Base-by-base conservation (phyloP, 345 rosid genomes). In the Jatropha curcas region DNA sequence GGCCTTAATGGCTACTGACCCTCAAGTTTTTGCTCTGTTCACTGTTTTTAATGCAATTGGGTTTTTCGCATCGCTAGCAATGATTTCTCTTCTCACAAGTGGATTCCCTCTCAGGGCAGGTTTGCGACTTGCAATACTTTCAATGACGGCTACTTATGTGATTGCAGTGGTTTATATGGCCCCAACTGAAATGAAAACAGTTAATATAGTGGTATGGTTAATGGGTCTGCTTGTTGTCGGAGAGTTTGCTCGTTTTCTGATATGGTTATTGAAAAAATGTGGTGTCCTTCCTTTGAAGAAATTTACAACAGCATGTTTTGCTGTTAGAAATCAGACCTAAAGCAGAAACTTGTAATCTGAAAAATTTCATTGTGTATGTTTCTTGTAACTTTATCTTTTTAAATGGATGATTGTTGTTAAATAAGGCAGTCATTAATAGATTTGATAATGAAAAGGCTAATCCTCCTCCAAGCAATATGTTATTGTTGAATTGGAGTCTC, bases 91-190 rank as follows among this genome's bases (percentile, higher is more conserved):
- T 11, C 71, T 68, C 20, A 55, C 72, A 4, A 53, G 48, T n/a
- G 60, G 71, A 33, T 52, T 68, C 22, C 71, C 71, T 19, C 71
- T 67, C 30, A 67, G 60, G 31, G 71, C 71, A 33, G 46, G 71
- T 9, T 22, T 68, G 71, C 71, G 60, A 1, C 60, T 68, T 31
- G 71, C 45, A 2, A 68, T 68, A 13, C 72, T 68, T 12, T 68
- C 61, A 53, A 68, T 68, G 72, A 52, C 72, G 4, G 72, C 72
- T 34, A 68, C 71, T 68, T 68, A 68, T 12, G 60, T 68, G 30
- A 68, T 68, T 35, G 28, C 71, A 51, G 71, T 35, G 35, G 14
- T 68, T n/a, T 68, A 68, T 16, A 52, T 33, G 60, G 5, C 46
- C 10, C 71, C 71, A 51, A 53, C 61, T 5, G 33, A n/a, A 5